Conservation (phyloP, 2,329 filamentous ascomycete genomes). For the Beauveria pseudobassiana region DNA sequence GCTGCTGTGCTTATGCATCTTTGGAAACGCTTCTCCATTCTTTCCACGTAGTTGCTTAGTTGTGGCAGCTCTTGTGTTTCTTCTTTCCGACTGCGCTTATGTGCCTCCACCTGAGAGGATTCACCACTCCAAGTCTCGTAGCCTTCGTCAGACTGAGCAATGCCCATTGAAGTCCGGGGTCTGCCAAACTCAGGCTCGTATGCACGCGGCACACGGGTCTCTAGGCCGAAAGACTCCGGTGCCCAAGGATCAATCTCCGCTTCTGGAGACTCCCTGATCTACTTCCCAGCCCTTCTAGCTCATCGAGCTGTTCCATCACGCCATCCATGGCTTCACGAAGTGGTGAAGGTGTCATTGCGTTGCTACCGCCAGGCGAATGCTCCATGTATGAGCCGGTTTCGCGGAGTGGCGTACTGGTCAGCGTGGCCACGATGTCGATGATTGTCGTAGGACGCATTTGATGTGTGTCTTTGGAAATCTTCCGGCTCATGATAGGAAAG, state of each 20-base stretch:
- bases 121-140: slow-evolving; percentile 52
- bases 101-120: slow-evolving; percentile 42
- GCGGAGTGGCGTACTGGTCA: slow-evolving; percentile 40
- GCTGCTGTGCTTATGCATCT: slow-evolving; percentile 57
- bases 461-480: slow-evolving; percentile 29
- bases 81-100: slow-evolving; percentile 31
- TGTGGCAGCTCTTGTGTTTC: slow-evolving; percentile 57
- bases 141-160: slow-evolving; percentile 53
- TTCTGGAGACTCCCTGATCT: slow-evolving; percentile 49
- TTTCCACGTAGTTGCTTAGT: slow-evolving; percentile 77
- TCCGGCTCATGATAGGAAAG: slow-evolving; percentile 9
- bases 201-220: slow-evolving; percentile 25
- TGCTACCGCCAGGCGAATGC: slow-evolving; percentile 58
- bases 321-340: slow-evolving; percentile 94
- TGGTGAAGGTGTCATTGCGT: slow-evolving; percentile 74
- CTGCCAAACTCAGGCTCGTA: slow-evolving; percentile 21
- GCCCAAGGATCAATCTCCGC: slow-evolving; percentile 73
- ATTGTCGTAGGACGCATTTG: slow-evolving; percentile 34
- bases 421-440: slow-evolving; percentile 17
- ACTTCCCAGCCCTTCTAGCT: slow-evolving; percentile 53
- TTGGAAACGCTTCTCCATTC: slow-evolving; percentile 79
- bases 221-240: slow-evolving; percentile 70
- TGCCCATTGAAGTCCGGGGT: slow-evolving; percentile 69
- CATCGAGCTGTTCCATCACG: slow-evolving; percentile 90
- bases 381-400: slow-evolving; percentile 54